Evolutionary conservation across 1,284 basidiomycete genomes (phyloP), one percentile per base, ranked within the genome.

Genomic region (Pseudozyma thailandica): DNA sequence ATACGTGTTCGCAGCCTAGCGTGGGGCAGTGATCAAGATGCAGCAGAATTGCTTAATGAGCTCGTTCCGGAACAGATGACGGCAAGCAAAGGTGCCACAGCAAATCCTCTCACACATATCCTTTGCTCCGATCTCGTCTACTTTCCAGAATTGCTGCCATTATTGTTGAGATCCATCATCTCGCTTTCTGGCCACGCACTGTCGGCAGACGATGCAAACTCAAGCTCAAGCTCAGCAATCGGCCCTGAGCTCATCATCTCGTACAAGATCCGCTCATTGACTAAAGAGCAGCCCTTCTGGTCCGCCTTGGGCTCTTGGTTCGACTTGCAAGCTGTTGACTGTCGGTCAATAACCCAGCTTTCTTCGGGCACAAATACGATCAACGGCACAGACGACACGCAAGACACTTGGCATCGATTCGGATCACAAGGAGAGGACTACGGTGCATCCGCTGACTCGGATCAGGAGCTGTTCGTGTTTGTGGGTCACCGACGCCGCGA

Each of bases 301-400:
- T 85, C 86, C 12, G 89, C 89, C 0, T 90, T 94, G 69, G 91
- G 91, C 16, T 82, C 90, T 1, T 94, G 91, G 91, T 94, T 93
- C 83, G 81, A 85, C 8, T 91, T 90, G 64, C 79, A 84, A 41
- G 89, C 90, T 1, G 88, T 92, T 4, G 50, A 69, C 42, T 78
- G 74, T 49, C 58, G 50, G 28, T 41, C 50, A 25, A 47, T 13
- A 20, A 23, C 37, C 16, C 23, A 47, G 15, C 33, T n/a, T 35
- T 35, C 33, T n/a, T 16, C 6, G 33, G 8, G n/a, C 8, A 35
- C 13, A 16, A 7, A 16, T 16, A 12, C 43, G 18, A 20, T 26
- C 4, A 7, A 23, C 4, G 27, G 25, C 16, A 23, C 46, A 38
- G 47, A 54, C 15, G 21, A 27, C 1, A 15, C 8, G 20, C 10